Conservation (phyloP, 2,329 filamentous ascomycete species). For the Sclerotinia borealis region DNA sequence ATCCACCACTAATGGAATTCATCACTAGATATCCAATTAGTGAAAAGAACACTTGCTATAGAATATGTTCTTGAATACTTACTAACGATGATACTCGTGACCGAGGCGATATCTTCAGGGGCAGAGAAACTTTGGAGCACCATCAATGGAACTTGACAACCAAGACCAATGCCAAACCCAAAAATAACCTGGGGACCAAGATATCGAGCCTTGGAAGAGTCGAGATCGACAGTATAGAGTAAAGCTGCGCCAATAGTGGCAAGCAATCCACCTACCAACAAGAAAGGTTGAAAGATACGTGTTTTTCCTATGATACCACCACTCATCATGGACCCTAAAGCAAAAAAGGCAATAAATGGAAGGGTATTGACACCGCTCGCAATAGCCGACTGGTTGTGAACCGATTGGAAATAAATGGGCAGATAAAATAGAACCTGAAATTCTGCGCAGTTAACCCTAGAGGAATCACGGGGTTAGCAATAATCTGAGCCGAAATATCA, state of each 20-base stretch:
- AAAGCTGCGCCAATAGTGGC: constrained; percentile 36
- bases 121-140: too few relatives aligned
- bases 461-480: background rate
- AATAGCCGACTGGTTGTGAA: constrained; percentile 34
- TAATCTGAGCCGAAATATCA: too few relatives aligned
- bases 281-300: constrained; percentile 35
- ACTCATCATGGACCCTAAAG: too few relatives aligned
- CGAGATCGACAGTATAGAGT: constrained; percentile 36
- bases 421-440: constrained; percentile 35
- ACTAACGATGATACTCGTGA: too few relatives aligned
- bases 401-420: constrained; percentile 44
- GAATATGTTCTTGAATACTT: too few relatives aligned
- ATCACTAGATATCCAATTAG: too few relatives aligned
- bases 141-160: too few relatives aligned
- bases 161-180: constrained; percentile 40
- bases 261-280: constrained; percentile 39
- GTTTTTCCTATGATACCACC: constrained; percentile 32
- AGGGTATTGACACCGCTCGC: constrained; percentile 32
- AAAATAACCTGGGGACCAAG: constrained; percentile 45
- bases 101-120: too few relatives aligned
- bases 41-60: too few relatives aligned
- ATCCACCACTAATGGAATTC: too few relatives aligned
- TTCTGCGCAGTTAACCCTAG: background rate
- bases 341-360: constrained; percentile 22
- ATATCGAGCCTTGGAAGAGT: constrained; percentile 38